Base-by-base conservation (phyloP, 140 eudicot species). In the Senecio squalidus region DNA sequence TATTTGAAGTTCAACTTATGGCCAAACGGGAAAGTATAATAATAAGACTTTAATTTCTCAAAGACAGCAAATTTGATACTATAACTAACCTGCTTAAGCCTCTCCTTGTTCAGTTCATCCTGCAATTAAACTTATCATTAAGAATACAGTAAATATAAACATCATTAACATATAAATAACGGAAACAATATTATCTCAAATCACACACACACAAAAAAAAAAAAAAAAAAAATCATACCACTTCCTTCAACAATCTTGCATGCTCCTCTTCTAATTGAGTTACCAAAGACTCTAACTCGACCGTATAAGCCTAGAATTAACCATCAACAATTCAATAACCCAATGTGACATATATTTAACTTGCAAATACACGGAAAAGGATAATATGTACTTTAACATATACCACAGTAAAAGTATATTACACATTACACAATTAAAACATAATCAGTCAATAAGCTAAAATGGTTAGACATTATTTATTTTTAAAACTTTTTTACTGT, bases 221-320 rank as follows among this genome's bases (percentile, higher is more conserved):
- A 5, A 2, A 13, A 25, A 50, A 23, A 44, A 15, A 24, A 45
- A 31, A 38, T 39, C 57, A 47, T 81, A 88, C 96, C 94, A 81
- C 88, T 75, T 84, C 91, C 58, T 60, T 84, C 78, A 78, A 15
- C 62, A 88, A 80, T 78, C 55, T 84, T 0, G 87, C 85, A 72
- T 88, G 82, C 9, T 88, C 94, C 70, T 88, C 91, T 81, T 88
- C 96, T 72, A 84, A 68, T 54, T 77, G 87, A 0, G 94, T 78
- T 55, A 88, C 96, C 79, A 84, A 53, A 9, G 91, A 65, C 75
- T 88, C 96, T 71, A 88, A 71, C 71, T 88, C 96, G 36, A 84
- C 83, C 1, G 94, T 84, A 55, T 88, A 88, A 44, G 94, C 94
- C 96, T 88, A 52, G 8, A 64, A 52, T 60, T 41, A 6, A 15